Percentiles rank a stretch among this genome's conserved stretches.
These are phyloP conservation scores for Coelastrella sp. DNA, from an alignment of 139 green algal species.

Conservation along the genomic window DNA sequence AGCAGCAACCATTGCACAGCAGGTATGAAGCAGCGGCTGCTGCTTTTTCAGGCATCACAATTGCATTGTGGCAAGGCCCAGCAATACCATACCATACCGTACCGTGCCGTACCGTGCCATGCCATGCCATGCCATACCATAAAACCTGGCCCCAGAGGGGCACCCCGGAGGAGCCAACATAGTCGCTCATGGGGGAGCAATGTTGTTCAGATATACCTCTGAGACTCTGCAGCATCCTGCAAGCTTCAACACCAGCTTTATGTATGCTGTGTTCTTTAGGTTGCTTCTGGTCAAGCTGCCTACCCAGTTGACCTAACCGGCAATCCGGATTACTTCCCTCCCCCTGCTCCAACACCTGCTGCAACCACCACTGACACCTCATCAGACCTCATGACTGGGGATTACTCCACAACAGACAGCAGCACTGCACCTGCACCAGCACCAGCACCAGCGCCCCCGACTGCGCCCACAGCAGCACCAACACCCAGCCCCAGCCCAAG, in stretches of 20 bases:
- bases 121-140: no score
- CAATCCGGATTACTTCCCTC: neutral
- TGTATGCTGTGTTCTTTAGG: neutral
- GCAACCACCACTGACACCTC: no score
- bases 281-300: neutral
- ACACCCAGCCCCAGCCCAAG: neutral
- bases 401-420: neutral
- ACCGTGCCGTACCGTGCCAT: no score
- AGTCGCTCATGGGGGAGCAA: no score
- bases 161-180: no score
- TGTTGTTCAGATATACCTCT: neutral
- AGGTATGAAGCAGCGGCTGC: neutral
- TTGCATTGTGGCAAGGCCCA: neutral
- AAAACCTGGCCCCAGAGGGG: no score
- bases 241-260: neutral
- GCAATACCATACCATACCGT: no score
- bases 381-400: no score
- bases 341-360: neutral
- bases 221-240: neutral
- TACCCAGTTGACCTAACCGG: neutral
- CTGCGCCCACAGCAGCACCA: neutral
- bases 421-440: neutral
- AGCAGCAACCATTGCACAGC: neutral
- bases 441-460: neutral
- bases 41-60: neutral